These are phyloP conservation scores for Trichophyton equinum DNA, from an alignment of 2,329 filamentous ascomycete species.

Conservation along the genomic window DNA sequence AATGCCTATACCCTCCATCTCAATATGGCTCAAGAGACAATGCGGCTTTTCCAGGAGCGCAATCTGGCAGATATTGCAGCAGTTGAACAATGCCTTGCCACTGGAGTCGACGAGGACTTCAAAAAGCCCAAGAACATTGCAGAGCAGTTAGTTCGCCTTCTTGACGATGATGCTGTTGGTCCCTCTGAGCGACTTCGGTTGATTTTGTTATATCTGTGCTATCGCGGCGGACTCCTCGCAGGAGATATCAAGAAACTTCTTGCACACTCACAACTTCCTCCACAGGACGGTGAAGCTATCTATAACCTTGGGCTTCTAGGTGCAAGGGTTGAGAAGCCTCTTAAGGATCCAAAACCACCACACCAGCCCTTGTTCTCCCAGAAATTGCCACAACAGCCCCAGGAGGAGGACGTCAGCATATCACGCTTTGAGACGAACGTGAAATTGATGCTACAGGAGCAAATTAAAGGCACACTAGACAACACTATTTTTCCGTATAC, in stretches of 20 bases:
- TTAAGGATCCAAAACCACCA: constrained; percentile 64
- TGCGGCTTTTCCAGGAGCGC: constrained; percentile 76
- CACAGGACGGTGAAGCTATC: constrained; percentile 59
- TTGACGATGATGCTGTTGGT: constrained; percentile 68
- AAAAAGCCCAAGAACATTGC: constrained; percentile 82
- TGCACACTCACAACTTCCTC: constrained; percentile 66
- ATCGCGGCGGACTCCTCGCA: constrained; percentile 68
- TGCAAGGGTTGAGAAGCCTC: constrained; percentile 53
- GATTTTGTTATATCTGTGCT: constrained; percentile 73
- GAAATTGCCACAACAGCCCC: constrained; percentile 44
- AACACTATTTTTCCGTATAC: constrained; percentile 57
- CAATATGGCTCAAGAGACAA: constrained; percentile 93
- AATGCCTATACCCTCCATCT: constrained; percentile 89
- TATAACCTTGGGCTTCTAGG: constrained; percentile 69
- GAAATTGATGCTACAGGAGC: constrained; percentile 68
- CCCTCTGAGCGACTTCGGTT: constrained; percentile 69
- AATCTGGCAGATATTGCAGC: constrained; percentile 80
- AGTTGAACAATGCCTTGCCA: constrained; percentile 76
- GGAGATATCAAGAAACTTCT: constrained; percentile 78
- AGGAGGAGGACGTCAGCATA: constrained; percentile 60
- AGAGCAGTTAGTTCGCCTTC: constrained; percentile 70
- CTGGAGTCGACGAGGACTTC: constrained; percentile 83
- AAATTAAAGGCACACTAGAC: constrained; percentile 56
- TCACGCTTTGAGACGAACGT: constrained; percentile 74
- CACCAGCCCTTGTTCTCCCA: constrained; percentile 58